A percentile compares a stretch with the other conserved stretches of the same genome.
phyloP scores from a whole-genome alignment of 805 yeast genomes.

The Kurtzmaniella fragi region DNA sequence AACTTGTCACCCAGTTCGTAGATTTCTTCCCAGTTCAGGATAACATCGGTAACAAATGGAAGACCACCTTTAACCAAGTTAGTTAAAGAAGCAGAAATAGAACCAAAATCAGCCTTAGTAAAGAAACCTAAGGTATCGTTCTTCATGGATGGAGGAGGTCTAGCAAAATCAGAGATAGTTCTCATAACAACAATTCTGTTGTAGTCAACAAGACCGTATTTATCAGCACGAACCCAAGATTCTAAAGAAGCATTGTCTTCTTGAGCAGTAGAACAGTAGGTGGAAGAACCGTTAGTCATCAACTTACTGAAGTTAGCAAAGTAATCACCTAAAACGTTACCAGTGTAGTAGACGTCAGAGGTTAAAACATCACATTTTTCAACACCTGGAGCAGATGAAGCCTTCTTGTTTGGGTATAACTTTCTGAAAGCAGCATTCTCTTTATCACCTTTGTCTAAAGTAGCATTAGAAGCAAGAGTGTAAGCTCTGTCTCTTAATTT shows the following conservation, averaged over 20 bases:
- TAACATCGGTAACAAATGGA: constrained; percentile 51
- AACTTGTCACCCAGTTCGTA: constrained; percentile 28
- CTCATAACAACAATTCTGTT: constrained; percentile 56
- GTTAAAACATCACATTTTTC: constrained; percentile 57
- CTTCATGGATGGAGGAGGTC: constrained; percentile 43
- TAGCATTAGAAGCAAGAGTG: constrained; percentile 42
- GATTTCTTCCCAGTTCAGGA: constrained; percentile 43
- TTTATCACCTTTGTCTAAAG: constrained; percentile 41
- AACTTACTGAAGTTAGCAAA: constrained; percentile 43
- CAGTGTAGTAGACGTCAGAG: constrained; percentile 57
- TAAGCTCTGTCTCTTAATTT: constrained; percentile 55
- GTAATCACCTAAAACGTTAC: constrained; percentile 45
- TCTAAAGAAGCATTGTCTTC: constrained; percentile 66
- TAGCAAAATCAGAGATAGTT: constrained; percentile 55
- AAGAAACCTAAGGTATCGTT: constrained; percentile 48
- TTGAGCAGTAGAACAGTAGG: constrained; percentile 59
- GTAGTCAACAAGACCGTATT: constrained; percentile 51
- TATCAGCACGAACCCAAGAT: constrained; percentile 50
- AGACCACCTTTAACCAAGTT: constrained; percentile 51
- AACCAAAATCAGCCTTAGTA: constrained; percentile 47
- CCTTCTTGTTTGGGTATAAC: constrained; percentile 46
- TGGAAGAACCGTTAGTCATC: constrained; percentile 55
- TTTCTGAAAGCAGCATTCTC: constrained; percentile 42
- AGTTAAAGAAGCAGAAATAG: constrained; percentile 41
- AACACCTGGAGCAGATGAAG: constrained; percentile 42